Percentiles rank a stretch among this genome's conserved stretches.
phyloP scores from a whole-genome alignment of 805 yeast genomes.

The Candida montana region DNA sequence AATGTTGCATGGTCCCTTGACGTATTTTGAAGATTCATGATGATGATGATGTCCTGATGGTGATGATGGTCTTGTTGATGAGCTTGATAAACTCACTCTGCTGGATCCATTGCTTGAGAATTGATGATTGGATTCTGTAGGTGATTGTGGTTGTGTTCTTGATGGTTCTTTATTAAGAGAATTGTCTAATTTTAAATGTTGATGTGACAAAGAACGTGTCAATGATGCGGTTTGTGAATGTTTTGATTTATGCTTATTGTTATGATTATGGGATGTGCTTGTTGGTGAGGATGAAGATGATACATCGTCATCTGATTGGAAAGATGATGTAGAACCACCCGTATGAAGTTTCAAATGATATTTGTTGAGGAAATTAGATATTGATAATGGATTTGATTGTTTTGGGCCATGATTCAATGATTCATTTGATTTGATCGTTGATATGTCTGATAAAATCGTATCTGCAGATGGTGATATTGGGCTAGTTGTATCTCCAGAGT shows the following conservation, averaged over 20 bases:
- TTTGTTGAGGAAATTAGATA: slow-evolving; percentile 14
- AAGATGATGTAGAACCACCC: slow-evolving; percentile 3
- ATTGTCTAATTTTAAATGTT: no score
- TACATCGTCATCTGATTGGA: background rate
- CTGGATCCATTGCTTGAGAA: background rate
- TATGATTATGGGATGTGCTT: background rate
- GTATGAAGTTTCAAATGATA: slow-evolving; percentile 12
- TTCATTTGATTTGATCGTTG: slow-evolving; percentile 1
- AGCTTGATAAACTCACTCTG: no score
- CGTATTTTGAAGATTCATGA: slow-evolving; percentile 1
- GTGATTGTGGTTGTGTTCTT: background rate
- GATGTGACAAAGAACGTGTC: background rate
- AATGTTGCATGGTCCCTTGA: slow-evolving; percentile 18
- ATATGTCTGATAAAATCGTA: background rate
- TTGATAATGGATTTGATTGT: slow-evolving; percentile 9
- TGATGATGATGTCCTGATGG: background rate
- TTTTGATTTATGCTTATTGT: background rate
- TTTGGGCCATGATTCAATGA: slow-evolving; percentile 1
- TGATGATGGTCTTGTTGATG: no score
- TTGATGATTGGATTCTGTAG: background rate
- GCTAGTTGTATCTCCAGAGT: background rate
- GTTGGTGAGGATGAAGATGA: background rate
- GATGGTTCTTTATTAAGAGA: no score
- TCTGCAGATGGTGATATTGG: background rate
- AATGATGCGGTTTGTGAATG: background rate